These are phyloP conservation scores for Hyaloscypha variabilis DNA, from an alignment of 495 filamentous ascomycete species.

Conservation along the genomic window DNA sequence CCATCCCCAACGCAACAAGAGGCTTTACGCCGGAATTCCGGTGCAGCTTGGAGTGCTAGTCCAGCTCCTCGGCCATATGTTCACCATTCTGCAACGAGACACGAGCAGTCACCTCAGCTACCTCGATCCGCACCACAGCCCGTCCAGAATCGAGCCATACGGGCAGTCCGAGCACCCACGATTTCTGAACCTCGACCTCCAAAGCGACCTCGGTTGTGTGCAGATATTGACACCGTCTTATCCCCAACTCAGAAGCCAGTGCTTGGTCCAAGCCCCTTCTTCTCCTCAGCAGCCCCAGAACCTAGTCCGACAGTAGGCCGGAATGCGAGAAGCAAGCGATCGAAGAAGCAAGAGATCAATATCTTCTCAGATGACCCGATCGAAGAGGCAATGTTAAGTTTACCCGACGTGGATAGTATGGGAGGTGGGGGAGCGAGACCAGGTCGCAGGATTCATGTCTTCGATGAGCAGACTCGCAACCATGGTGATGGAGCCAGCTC, in stretches of 20 bases:
- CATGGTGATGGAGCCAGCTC: neutral
- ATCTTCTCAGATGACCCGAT: conserved; percentile 70
- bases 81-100: conserved; percentile 20
- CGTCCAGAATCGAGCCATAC: conserved; percentile 14
- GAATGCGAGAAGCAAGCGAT: conserved; percentile 43
- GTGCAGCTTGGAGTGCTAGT: conserved; percentile 52
- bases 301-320: conserved; percentile 56
- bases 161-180: conserved; percentile 38
- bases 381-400: conserved; percentile 50
- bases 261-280: conserved; percentile 60
- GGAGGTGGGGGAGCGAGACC: neutral
- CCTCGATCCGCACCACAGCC: conserved; percentile 39
- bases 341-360: conserved; percentile 52
- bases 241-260: conserved; percentile 35
- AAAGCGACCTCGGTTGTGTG: conserved; percentile 62
- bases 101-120: conserved; percentile 35
- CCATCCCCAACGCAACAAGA: conserved; percentile 69
- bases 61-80: conserved; percentile 39
- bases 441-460: conserved; percentile 19
- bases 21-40: conserved; percentile 55
- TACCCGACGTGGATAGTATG: conserved; percentile 28
- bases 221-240: conserved; percentile 43
- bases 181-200: conserved; percentile 50
- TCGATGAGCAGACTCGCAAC: conserved; percentile 5
- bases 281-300: conserved; percentile 43